Conservation (phyloP, 306 rosid genomes). For the Glycyrrhiza uralensis region DNA sequence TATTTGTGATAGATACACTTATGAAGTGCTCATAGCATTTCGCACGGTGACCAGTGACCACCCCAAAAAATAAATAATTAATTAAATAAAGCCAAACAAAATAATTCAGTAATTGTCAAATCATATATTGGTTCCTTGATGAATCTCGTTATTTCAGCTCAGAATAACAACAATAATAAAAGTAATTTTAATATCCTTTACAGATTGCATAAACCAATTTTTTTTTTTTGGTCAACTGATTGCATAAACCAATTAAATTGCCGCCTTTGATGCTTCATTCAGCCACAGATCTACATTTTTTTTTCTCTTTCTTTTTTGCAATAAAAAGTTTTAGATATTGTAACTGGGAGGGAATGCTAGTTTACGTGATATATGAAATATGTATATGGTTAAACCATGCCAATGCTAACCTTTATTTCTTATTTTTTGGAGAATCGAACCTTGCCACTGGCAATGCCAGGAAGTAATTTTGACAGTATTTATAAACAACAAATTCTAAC, state of each 20-base stretch:
- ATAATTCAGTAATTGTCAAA: neutral
- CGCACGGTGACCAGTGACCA: neutral
- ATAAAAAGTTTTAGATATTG: neutral
- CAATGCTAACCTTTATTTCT: neutral
- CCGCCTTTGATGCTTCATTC: neutral
- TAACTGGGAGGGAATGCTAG: neutral
- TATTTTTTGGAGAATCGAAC: neutral
- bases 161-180: neutral
- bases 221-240: no score
- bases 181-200: no score
- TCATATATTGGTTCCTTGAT: neutral
- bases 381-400: neutral
- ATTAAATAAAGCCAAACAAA: neutral
- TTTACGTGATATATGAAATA: neutral
- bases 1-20: neutral
- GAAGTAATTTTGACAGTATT: neutral
- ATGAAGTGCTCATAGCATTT: neutral
- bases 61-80: no score
- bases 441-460: slow-evolving; percentile 18
- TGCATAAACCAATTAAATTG: neutral
- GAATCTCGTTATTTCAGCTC: neutral
- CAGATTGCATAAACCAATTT: neutral
- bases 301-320: neutral
- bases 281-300: neutral
- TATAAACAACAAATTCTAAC: slow-evolving; percentile 3